Evolutionary conservation across 2,329 filamentous ascomycete species (phyloP), one percentile per base, ranked within the genome.

Genomic region (Harringtonia aguacate): DNA sequence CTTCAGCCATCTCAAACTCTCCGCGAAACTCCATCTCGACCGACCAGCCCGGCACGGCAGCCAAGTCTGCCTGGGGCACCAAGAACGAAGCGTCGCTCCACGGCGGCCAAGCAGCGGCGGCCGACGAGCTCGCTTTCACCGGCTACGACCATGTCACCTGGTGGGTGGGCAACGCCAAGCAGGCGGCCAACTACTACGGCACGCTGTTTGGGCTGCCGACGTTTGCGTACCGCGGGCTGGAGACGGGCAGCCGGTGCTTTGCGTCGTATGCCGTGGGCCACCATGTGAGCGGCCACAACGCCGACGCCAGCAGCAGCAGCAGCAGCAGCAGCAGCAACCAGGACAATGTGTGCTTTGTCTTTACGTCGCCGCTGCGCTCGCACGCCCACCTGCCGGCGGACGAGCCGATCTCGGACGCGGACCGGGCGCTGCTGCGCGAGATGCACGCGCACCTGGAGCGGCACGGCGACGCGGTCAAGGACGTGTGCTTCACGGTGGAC

Each of bases 121-220:
- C 36, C 3, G 45, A 21, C 24, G 42, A 35, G 49, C 63, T 62
- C 55, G 74, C 72, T 59, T 89, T 94, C 68, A 77, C 78, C 48
- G 88, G 86, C 58, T 95, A 95, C 62, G 86, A 95, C 65, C 86
- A 95, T 64, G 77, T 95, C 45, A 89, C 87, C 53, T 95, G 89
- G 89, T 95, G 87, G 69, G 90, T 95, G 27, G 88, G 89, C 59
- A 97, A 97, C 60, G 89, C 90, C 55, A 95, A 95, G 67, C 89
- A 95, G 69, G 86, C 88, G 3, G 89, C 89, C 33, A 76, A 83
- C 14, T 95, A 86, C 68, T 95, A 95, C 67, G 81, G 83, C 53
- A 81, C 78, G 12, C 84, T 88, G 52, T 88, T 95, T 69, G 89
- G 87, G 45, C 95, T 95, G 69, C 70, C 77, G 56, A 77, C 77